Percentiles rank a stretch among this genome's conserved stretches.
Evolutionary conservation across 1,139 yeast species (phyloP).

Genomic region (Candida neerlandica): DNA sequence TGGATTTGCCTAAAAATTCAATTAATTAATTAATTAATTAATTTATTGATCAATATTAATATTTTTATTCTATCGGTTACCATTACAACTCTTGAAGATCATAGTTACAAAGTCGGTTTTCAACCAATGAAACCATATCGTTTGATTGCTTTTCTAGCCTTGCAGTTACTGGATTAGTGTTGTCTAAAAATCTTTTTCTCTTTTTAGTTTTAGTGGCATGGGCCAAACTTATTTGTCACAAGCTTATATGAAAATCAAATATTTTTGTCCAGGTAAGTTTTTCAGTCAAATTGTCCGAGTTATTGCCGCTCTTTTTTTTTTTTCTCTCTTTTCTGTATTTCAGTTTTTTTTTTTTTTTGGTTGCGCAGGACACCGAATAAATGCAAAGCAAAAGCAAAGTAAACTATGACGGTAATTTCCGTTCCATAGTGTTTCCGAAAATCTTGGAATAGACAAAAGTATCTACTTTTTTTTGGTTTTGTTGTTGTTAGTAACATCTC

Average conservation of each 20-base stretch:
- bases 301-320: no score
- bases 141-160: not conserved
- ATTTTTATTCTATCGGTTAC: not conserved
- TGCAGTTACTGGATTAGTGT: not conserved
- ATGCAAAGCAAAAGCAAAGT: no score
- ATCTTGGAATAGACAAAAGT: constrained; percentile 1
- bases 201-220: not conserved
- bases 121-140: not conserved
- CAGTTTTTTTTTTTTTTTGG: no score
- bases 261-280: not conserved
- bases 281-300: no score
- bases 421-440: not conserved
- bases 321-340: not conserved
- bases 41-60: no score
- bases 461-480: not conserved
- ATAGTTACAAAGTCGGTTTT: not conserved
- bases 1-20: not conserved
- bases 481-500: no score
- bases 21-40: not conserved
- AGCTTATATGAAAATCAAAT: not conserved
- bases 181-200: not conserved
- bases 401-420: no score
- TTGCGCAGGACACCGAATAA: no score
- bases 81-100: not conserved
- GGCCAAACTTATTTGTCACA: not conserved